Evolutionary conservation across 2,329 filamentous ascomycete genomes (phyloP).

Genomic region (Colletotrichum destructivum): DNA sequence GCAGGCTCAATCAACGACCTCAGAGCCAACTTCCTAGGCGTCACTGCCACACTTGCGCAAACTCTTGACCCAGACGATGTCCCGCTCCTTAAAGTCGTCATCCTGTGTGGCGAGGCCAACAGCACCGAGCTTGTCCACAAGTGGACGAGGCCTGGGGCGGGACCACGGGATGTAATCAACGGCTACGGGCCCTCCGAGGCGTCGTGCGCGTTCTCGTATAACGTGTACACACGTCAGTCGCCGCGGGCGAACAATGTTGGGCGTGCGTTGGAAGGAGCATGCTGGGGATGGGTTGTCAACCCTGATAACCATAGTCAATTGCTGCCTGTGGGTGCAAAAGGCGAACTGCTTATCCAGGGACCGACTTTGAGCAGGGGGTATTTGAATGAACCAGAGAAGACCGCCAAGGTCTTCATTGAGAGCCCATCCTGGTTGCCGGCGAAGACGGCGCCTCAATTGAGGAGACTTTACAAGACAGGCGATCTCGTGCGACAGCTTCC

Average conservation of each 20-base stretch:
- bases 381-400: slow-evolving; percentile 62
- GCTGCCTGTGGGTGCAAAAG: slow-evolving; percentile 67
- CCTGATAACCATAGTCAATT: slow-evolving; percentile 64
- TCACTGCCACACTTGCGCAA: slow-evolving; percentile 71
- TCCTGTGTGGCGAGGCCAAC: slow-evolving; percentile 63
- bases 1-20: slow-evolving; percentile 64
- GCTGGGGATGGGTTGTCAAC: slow-evolving; percentile 64
- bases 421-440: slow-evolving; percentile 54
- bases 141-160: slow-evolving; percentile 49
- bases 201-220: slow-evolving; percentile 62
- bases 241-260: slow-evolving; percentile 64
- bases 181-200: slow-evolving; percentile 67
- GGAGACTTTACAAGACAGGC: slow-evolving; percentile 60
- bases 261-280: slow-evolving; percentile 63
- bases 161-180: slow-evolving; percentile 55
- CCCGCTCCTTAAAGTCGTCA: slow-evolving; percentile 52
- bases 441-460: neutral
- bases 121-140: slow-evolving; percentile 62
- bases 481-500: slow-evolving; percentile 53
- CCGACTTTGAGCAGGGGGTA: slow-evolving; percentile 67
- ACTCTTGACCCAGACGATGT: slow-evolving; percentile 55
- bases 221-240: slow-evolving; percentile 17
- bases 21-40: slow-evolving; percentile 66
- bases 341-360: slow-evolving; percentile 73
- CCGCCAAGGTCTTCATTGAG: slow-evolving; percentile 60